Evolutionary conservation across 2,329 filamentous ascomycete genomes (phyloP), one percentile per base, ranked within the genome.

Genomic region (Teratosphaeria viscida): DNA sequence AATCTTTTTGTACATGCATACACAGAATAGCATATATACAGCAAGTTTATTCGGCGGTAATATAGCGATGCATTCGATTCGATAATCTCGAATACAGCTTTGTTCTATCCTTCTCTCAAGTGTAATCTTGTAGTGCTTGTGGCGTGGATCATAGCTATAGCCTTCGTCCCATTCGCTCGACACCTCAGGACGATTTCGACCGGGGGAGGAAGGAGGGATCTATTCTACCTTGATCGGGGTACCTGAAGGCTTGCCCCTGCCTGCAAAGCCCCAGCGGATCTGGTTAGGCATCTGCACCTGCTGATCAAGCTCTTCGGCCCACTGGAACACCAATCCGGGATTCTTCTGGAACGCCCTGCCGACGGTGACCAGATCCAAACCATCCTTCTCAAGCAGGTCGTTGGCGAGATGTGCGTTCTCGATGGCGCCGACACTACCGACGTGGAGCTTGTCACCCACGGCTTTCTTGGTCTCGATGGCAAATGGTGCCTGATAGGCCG

Each of bases 341-440:
- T 95, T 90, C 71, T 90, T 84, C 75, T 95, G 79, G 74, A 94
- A 94, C 68, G 88, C 86, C 59, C 90, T 80, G 0, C 83, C 92
- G 1, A 87, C 79, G 19, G 92, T 79, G 0, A 87, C 84, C n/a
- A 92, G 73, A 70, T 96, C 91, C 60, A 85, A 67, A 1, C 67
- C 68, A 27, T 74, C 68, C 61, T 71, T 67, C 62, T 82, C 76
- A 2, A 83, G 70, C 68, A 87, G 60, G 76, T 82, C 64, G 79
- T 85, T 81, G 5, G 89, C 90, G 71, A 87, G 81, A 66, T 85
- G 82, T 1, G 85, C 87, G 34, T 82, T 82, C 43, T 81, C 85
- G 67, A 96, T 88, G 60, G 82, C 77, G 4, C 92, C 91, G 1
- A 96, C 90, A 2, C 86, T 82, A 23, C 85, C 85, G 37, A 96